phyloP scores from a whole-genome alignment of 805 yeast genomes.

The Yarrowia sp. region DNA sequence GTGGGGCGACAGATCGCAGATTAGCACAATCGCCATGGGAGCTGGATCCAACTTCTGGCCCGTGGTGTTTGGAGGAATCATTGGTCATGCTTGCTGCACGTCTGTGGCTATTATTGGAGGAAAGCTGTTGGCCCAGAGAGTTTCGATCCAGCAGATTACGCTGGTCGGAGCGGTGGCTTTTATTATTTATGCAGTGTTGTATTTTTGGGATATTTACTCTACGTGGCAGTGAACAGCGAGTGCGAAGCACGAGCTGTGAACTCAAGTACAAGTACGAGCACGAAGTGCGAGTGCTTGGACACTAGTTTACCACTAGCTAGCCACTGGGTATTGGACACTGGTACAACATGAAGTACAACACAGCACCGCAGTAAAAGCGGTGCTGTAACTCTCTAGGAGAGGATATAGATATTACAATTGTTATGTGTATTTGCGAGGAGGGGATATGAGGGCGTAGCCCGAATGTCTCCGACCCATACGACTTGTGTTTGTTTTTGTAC shows the following conservation, averaged over 20 bases:
- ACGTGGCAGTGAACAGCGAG: neutral
- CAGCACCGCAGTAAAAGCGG: too few species aligned
- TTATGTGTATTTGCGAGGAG: too few species aligned
- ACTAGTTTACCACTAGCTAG: too few species aligned
- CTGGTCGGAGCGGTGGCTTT: slow-evolving; percentile 88
- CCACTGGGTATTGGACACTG: too few species aligned
- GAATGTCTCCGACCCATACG: too few species aligned
- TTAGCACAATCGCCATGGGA: slow-evolving; percentile 97
- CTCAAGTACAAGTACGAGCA: too few species aligned
- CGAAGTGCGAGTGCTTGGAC: too few species aligned
- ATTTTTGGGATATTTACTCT: slow-evolving; percentile 44
- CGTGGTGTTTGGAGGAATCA: slow-evolving; percentile 82
- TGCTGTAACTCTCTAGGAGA: too few species aligned
- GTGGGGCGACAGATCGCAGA: slow-evolving; percentile 99
- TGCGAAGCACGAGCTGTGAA: neutral
- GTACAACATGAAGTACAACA: too few species aligned
- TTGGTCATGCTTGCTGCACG: slow-evolving; percentile 88
- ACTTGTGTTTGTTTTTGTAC: too few species aligned
- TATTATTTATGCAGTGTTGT: slow-evolving; percentile 74
- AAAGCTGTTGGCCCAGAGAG: slow-evolving; percentile 78
- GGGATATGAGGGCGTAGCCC: too few species aligned
- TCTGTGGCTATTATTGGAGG: slow-evolving; percentile 93
- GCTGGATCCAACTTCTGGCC: slow-evolving; percentile 91
- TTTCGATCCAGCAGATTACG: slow-evolving; percentile 88
- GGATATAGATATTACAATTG: too few species aligned